These are phyloP conservation scores for Geranomyces variabilis DNA, from an alignment of 192 early-diverging fungal species.

Conservation along the genomic window DNA sequence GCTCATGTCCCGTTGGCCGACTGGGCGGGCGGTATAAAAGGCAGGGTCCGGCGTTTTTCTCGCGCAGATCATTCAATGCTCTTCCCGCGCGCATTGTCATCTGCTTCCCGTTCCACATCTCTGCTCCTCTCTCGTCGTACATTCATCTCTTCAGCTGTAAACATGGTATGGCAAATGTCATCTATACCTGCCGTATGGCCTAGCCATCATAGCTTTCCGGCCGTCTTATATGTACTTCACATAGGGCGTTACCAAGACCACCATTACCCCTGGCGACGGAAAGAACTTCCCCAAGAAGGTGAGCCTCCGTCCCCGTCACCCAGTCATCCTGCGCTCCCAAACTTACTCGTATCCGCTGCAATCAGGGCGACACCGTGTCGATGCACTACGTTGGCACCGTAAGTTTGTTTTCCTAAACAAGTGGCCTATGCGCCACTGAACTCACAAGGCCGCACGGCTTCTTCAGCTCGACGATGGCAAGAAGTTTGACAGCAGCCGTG, in stretches of 20 bases:
- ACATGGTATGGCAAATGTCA: slow-evolving; percentile 1
- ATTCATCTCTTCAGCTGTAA: slow-evolving; percentile 15
- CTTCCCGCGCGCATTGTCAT: too few species aligned
- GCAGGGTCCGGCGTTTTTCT: too few species aligned
- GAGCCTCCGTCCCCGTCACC: background rate
- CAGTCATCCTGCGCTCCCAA: background rate
- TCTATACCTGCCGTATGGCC: background rate
- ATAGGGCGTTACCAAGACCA: slow-evolving; percentile 56
- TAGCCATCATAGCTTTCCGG: background rate
- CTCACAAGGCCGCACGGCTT: background rate
- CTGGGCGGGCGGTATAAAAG: too few species aligned
- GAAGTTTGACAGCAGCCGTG: slow-evolving; percentile 86
- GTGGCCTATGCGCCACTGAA: too few species aligned
- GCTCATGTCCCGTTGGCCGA: too few species aligned
- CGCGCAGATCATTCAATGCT: too few species aligned
- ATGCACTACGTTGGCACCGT: slow-evolving; percentile 45
- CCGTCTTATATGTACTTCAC: background rate
- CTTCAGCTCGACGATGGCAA: slow-evolving; percentile 51
- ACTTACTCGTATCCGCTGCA: background rate
- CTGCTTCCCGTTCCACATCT: too few species aligned
- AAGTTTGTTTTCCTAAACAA: background rate
- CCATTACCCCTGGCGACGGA: slow-evolving; percentile 56
- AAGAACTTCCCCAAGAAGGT: slow-evolving; percentile 60
- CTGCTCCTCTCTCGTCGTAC: slow-evolving; percentile 5
- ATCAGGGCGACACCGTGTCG: slow-evolving; percentile 50